Evolutionary conservation across 2,329 filamentous ascomycete species (phyloP).

Genomic region (Stemphylium vesicarium): DNA sequence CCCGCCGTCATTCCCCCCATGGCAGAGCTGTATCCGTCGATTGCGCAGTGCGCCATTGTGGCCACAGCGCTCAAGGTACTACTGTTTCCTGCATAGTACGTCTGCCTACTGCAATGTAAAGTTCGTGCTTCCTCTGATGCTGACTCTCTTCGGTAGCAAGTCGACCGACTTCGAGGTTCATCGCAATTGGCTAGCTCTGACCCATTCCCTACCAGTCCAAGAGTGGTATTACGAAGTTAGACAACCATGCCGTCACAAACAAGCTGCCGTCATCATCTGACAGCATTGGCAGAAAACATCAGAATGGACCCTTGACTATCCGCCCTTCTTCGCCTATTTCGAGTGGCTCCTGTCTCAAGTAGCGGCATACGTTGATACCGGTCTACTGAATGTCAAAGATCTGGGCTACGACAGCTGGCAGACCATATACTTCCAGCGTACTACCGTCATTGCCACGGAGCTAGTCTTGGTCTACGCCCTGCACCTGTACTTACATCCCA

Average conservation of each 20-base stretch:
- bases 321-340: conserved; percentile 96
- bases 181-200: conserved; percentile 97
- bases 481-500: conserved; percentile 63
- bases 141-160: conserved; percentile 67
- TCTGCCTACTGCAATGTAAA: conserved; percentile 33
- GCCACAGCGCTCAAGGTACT: conserved; percentile 89
- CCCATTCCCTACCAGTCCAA: conserved; percentile 82
- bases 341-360: conserved; percentile 89
- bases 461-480: conserved; percentile 83
- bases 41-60: conserved; percentile 85
- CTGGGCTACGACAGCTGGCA: conserved; percentile 90
- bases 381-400: conserved; percentile 81
- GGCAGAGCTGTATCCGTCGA: conserved; percentile 83
- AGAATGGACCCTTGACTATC: conserved; percentile 99
- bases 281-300: conserved; percentile 71
- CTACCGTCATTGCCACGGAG: conserved; percentile 87
- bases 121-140: conserved; percentile 14
- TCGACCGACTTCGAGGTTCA: conserved; percentile 99
- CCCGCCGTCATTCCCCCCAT: conserved; percentile 56
- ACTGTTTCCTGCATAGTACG: conserved; percentile 92
- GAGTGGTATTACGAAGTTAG: conserved; percentile 90
- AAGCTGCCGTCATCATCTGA: conserved; percentile 14
- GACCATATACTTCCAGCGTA: conserved; percentile 90
- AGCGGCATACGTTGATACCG: conserved; percentile 76
- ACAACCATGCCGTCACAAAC: neutral